Evolutionary conservation across 441 rosid genomes (phyloP).

Genomic region (Dalechampia spathulata): DNA sequence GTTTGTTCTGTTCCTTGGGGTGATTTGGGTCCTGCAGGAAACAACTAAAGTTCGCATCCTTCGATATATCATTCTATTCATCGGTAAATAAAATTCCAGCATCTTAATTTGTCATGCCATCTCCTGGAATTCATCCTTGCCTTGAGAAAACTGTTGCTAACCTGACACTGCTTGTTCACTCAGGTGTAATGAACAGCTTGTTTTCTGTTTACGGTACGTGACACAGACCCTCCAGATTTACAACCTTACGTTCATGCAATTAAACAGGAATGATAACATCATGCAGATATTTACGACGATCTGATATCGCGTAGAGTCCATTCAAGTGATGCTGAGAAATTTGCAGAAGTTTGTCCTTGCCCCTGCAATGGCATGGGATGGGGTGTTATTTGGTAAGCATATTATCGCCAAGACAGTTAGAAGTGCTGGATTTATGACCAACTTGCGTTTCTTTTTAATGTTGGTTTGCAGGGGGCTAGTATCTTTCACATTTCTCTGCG

Average conservation of each 20-base stretch:
- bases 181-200: constrained; percentile 97
- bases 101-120: neutral
- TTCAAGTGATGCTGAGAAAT: constrained; percentile 94
- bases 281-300: constrained; percentile 81
- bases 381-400: constrained; percentile 83
- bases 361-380: constrained; percentile 86
- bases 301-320: constrained; percentile 76
- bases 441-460: too few species aligned
- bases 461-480: constrained; percentile 88
- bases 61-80: constrained; percentile 81
- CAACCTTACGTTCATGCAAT: neutral
- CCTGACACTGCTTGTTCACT: constrained; percentile 9
- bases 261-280: neutral
- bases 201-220: constrained; percentile 80
- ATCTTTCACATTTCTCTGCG: constrained; percentile 67
- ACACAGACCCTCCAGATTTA: neutral
- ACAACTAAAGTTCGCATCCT: constrained; percentile 51
- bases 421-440: too few species aligned
- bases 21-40: constrained; percentile 88
- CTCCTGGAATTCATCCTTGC: neutral
- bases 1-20: constrained; percentile 65
- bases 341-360: constrained; percentile 92
- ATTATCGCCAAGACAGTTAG: too few species aligned
- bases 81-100: constrained; percentile 42
- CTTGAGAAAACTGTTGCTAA: neutral